Base-by-base conservation (phyloP, 192 early-diverging fungal species). In the Radiomyces spectabilis region DNA sequence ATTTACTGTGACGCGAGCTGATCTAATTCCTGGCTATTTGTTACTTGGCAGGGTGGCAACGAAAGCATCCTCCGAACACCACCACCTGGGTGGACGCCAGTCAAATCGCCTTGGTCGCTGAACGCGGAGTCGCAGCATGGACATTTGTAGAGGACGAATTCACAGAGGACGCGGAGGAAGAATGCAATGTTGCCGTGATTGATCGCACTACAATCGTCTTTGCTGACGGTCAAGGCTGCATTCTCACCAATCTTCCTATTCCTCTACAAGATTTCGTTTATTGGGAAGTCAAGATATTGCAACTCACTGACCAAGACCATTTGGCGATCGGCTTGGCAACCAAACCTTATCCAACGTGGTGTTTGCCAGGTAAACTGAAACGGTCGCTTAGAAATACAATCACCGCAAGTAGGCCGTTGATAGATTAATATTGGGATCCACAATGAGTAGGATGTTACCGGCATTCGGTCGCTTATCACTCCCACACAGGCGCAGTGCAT, bases 271-370 rank as follows among this genome's bases (percentile, higher is more conserved):
- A 84, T 67, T 77, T 82, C 41, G 77, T 83, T 15, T 85, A 85
- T 69, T 87, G 84, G 78, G 85, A 87, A 58, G 79, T 82, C 34
- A 87, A 87, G 63, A 65, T 87, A 46, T 77, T 80, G 47, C 83
- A 87, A 63, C 12, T 46, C 81, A 79, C 62, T 76, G 79, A 40
- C 54, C 66, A 16, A 74, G 73, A 31, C 76, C 75, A 39, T 81
- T 60, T 61, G 63, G 73, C 82, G 49, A 69, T 87, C 39, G 85
- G 85, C 4, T 70, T 85, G 19, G 70, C 80, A 10, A 85, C 83
- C 26, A 85, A 83, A 46, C 83, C 85, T 26, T 87, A 83, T 53
- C 85, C 85, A n/a, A 68, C 75, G 9, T 84, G 80, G 67, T 61
- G 82, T 27, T 62, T 87, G 61, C 69, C 79, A 53, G 70, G 75